Evolutionary conservation across 2,329 filamentous ascomycete species (phyloP).

Genomic region (Tympanopsis confertula): DNA sequence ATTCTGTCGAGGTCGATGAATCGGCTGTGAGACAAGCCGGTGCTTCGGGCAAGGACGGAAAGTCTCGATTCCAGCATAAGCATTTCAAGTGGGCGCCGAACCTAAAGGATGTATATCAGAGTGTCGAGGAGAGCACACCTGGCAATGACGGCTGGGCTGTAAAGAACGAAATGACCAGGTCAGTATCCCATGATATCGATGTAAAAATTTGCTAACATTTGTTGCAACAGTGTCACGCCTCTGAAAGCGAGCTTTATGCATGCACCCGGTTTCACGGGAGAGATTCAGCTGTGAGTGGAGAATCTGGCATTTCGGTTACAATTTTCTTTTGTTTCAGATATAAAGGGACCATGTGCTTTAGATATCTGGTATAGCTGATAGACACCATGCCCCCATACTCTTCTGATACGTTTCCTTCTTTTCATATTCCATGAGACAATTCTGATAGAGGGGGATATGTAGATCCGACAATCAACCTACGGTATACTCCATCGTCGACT

Average conservation of each 20-base stretch:
- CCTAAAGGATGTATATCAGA: constrained; percentile 57
- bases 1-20: constrained; percentile 19
- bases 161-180: constrained; percentile 55
- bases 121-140: constrained; percentile 46
- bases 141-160: constrained; percentile 65
- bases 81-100: constrained; percentile 64
- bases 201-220: constrained; percentile 1
- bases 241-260: constrained; percentile 63
- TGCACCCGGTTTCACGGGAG: constrained; percentile 35
- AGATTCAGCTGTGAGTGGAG: constrained; percentile 50
- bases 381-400: not conserved
- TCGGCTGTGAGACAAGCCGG: constrained; percentile 16
- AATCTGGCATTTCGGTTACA: not conserved
- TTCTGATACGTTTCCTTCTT: not conserved
- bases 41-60: constrained; percentile 18
- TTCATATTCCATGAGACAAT: not conserved
- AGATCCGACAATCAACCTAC: not conserved
- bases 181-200: too few species aligned
- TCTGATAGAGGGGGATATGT: not conserved
- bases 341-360: not conserved
- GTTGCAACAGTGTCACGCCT: constrained; percentile 45
- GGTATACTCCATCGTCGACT: not conserved
- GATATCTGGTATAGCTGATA: not conserved
- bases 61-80: constrained; percentile 32
- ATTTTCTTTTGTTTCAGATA: not conserved